Base-by-base conservation (phyloP, 2,329 filamentous ascomycete species). In the Fusarium sp. region DNA sequence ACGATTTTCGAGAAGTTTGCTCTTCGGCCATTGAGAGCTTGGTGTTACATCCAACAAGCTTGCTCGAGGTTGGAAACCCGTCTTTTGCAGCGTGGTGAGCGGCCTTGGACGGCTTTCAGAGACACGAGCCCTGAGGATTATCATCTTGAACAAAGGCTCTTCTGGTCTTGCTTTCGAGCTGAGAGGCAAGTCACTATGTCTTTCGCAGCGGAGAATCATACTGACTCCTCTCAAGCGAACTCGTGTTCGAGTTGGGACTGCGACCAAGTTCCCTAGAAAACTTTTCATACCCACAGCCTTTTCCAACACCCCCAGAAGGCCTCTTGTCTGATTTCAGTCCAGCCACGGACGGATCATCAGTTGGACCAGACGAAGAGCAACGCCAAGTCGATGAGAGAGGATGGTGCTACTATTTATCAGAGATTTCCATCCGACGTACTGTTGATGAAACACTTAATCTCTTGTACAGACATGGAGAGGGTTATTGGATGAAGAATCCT, bases 401-500 rank as follows among this genome's bases (percentile, higher is more conserved):
- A 2, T 58, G 54, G 54, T 58, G 34, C 0, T 58, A 58, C 54
- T 58, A 58, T 10, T 24, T 58, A 9, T 58, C 54, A 2, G 54
- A 58, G 20, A 58, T 58, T 14, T 58, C 54, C 1, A 58, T 38
- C 9, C 54, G 54, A 1, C 31, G 54, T 13, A 58, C 54, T 1
- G 34, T 58, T 27, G 54, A 58, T 29, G 54, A 58, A 10, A 58
- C 54, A 2, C 34, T 58, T 1, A 58, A 58, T n/a, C 54, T 58
- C 14, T 37, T 58, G 6, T 58, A 58, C 9, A 38, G 54, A 14
- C 34, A 58, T 4, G 54, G 54, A 2, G 54, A 58, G 6, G 54
- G 22, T 3, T 58, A 58, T 2, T 58, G 54, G 54, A 58, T 38
- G 54, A 58, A 58, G 31, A 58, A 29, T 29, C 54, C 54, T 24